Evolutionary conservation across 495 filamentous ascomycete genomes (phyloP).

Genomic region (Clohesyomyces aquaticus): DNA sequence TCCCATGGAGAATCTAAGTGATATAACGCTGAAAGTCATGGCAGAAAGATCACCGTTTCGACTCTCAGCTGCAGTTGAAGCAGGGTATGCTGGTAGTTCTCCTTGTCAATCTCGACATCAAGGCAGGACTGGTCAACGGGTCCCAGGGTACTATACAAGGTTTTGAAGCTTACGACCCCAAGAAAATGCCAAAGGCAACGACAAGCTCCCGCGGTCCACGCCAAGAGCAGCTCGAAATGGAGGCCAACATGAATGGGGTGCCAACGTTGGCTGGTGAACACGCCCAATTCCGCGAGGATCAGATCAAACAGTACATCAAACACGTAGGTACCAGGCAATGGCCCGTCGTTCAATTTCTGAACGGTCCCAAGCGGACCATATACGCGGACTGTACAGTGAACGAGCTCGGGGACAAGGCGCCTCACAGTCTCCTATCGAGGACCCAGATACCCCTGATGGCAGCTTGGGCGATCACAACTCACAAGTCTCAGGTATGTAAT

Average conservation of each 20-base stretch:
- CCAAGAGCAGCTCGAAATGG: slow-evolving; percentile 10
- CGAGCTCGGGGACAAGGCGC: slow-evolving; percentile 51
- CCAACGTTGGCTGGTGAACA: slow-evolving; percentile 28
- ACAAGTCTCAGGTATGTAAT: slow-evolving; percentile 53
- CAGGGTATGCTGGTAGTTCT: slow-evolving; percentile 53
- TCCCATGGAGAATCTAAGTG: not conserved
- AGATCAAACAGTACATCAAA: slow-evolving; percentile 32
- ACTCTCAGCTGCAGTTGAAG: slow-evolving; percentile 47
- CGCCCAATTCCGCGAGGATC: slow-evolving; percentile 23
- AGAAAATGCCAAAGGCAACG: slow-evolving; percentile 23
- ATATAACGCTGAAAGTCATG: not conserved
- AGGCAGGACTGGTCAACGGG: slow-evolving; percentile 54
- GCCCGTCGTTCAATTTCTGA: slow-evolving; percentile 49
- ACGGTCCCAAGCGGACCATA: slow-evolving; percentile 46
- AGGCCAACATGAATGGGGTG: not conserved
- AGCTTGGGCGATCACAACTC: slow-evolving; percentile 54
- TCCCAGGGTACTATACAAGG: slow-evolving; percentile 54
- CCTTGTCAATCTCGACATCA: slow-evolving; percentile 50
- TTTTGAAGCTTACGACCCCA: slow-evolving; percentile 43
- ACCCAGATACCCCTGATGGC: slow-evolving; percentile 53
- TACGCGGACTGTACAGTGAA: slow-evolving; percentile 54
- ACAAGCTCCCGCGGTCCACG: slow-evolving; percentile 5
- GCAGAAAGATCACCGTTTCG: slow-evolving; percentile 41
- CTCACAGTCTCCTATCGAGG: slow-evolving; percentile 42
- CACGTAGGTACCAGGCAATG: slow-evolving; percentile 20